Percentiles rank a stretch among this genome's conserved stretches.
phyloP scores from a whole-genome alignment of 2,329 filamentous ascomycete species.

The Paecilomyces variotii region DNA sequence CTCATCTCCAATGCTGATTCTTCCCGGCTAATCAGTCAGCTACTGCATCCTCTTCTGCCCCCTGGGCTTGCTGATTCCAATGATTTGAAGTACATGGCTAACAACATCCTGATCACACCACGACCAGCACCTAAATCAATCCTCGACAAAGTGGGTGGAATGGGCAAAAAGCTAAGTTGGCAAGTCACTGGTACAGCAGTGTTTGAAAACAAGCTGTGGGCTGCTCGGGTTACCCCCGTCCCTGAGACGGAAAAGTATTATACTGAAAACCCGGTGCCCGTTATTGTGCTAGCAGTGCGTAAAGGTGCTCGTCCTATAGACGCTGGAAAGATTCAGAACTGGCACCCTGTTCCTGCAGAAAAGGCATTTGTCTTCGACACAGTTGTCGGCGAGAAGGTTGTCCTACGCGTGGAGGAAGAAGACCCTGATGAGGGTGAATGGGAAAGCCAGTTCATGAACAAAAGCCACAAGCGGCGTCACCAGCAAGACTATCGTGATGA shows the following conservation, averaged over 20 bases:
- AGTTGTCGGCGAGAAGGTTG: conserved; percentile 75
- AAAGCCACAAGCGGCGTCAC: conserved; percentile 47
- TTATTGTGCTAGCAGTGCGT: conserved; percentile 74
- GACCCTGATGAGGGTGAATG: conserved; percentile 53
- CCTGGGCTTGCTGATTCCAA: conserved; percentile 51
- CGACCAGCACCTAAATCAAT: conserved; percentile 64
- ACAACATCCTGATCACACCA: conserved; percentile 83
- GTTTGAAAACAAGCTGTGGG: conserved; percentile 79
- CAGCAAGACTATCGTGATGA: conserved; percentile 54
- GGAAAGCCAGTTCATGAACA: conserved; percentile 55
- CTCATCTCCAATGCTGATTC: conserved; percentile 67
- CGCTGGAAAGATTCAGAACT: conserved; percentile 71
- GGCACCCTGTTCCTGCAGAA: conserved; percentile 66
- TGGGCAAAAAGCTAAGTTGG: conserved; percentile 78
- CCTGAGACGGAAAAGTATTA: conserved; percentile 60
- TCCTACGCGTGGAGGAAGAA: conserved; percentile 73
- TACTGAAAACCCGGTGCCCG: conserved; percentile 69
- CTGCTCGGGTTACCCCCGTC: conserved; percentile 67
- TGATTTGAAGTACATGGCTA: conserved; percentile 74
- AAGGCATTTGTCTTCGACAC: conserved; percentile 72
- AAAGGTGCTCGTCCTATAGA: conserved; percentile 71
- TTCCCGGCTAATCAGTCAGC: conserved; percentile 56
- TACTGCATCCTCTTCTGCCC: conserved; percentile 55
- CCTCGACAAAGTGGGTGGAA: conserved; percentile 75
- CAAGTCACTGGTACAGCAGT: conserved; percentile 68